Evolutionary conservation across 768 basidiomycete genomes (phyloP).

Genomic region (Podaxis sp.): DNA sequence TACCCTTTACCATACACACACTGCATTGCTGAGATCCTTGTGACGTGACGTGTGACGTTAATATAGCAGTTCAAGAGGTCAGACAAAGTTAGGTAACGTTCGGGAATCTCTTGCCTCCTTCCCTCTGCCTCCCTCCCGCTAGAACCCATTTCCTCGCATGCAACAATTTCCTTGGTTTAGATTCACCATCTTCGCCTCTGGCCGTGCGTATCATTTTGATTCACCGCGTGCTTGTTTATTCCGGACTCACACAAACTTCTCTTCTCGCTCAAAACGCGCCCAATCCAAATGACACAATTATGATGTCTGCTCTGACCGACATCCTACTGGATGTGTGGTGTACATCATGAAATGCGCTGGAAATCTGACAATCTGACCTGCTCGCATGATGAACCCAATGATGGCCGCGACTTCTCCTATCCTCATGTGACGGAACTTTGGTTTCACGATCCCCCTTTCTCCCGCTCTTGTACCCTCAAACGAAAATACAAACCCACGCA

Average conservation of each 20-base stretch:
- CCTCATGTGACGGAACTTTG: too few relatives aligned
- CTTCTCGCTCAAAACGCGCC: neutral
- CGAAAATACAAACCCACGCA: conserved; percentile 2
- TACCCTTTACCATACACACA: neutral
- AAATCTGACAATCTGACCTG: neutral
- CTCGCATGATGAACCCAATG: neutral
- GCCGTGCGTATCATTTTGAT: conserved; percentile 39
- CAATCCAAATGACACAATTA: conserved; percentile 9
- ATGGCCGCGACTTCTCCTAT: neutral
- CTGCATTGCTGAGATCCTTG: neutral
- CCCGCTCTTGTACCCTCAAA: neutral
- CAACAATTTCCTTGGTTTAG: conserved; percentile 57
- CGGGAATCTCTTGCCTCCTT: neutral
- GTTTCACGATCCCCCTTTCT: neutral
- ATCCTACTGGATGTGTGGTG: conserved; percentile 8
- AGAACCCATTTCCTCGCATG: conserved; percentile 27
- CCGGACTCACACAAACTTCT: conserved; percentile 15
- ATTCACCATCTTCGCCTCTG: conserved; percentile 43
- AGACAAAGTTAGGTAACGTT: neutral
- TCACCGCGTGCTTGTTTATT: conserved; percentile 7
- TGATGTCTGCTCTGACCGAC: neutral
- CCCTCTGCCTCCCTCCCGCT: neutral
- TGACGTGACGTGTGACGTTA: conserved; percentile 6
- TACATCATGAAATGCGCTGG: neutral
- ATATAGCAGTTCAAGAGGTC: neutral